Evolutionary conservation across 1,284 basidiomycete species (phyloP), one percentile per base, ranked within the genome.

Genomic region (Vanrija sp.): DNA sequence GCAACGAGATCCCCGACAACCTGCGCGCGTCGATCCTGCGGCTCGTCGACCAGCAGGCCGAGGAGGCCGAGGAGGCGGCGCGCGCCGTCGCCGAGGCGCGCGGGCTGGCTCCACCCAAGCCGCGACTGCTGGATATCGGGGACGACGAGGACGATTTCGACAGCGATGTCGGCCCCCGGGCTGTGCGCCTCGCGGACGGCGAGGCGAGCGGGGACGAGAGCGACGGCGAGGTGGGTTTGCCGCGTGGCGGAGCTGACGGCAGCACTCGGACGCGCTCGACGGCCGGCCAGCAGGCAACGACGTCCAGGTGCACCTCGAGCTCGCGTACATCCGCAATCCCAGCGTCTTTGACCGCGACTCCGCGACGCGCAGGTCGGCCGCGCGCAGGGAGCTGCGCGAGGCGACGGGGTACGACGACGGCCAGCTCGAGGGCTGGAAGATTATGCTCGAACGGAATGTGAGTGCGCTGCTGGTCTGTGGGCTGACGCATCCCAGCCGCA

Each of bases 361-460:
- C 0, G 78, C 78, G 43, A 92, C 89, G 15, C 76, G 88, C 49
- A 78, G 86, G 50, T 82, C 85, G 52, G 85, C 86, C 64, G 80
- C 80, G 0, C 79, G 91, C 34, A 78, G 77, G 6, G 83, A 86
- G 49, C 77, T 94, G 57, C 83, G 82, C 64, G 78, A 81, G 19
- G 80, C 83, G 61, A 91, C 88, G 39, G 84, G 85, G 81, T 65
- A 65, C 66, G 59, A 62, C 15, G 85, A 94, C 68, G 85, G 86
- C 62, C 89, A 92, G 68, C 84, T 93, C 28, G 90, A 94, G 72
- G 91, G 90, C 0, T 94, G 91, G 90, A 81, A 74, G 55, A 84
- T 88, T 53, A 90, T 93, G 87, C 75, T 94, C 50, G 91, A 94
- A 57, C 78, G 85, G 65, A 85, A 91, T 65, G 90, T 92, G 69